phyloP scores from a whole-genome alignment of 75 land plant genomes.

The Isoetes taiwanensis region DNA sequence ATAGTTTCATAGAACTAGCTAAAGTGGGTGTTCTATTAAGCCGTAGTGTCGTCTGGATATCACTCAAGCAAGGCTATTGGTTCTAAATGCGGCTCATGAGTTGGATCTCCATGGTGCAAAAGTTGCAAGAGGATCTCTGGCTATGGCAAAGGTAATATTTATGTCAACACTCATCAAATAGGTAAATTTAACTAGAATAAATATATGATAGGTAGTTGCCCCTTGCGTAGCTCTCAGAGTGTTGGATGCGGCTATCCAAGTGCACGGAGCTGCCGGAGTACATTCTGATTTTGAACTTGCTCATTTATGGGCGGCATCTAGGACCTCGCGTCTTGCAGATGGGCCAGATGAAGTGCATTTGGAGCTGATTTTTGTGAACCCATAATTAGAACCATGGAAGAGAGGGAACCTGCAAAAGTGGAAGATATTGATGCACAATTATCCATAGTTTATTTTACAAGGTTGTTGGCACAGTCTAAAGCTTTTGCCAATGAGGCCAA shows the following conservation, averaged over 20 bases:
- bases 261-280: constrained; percentile 87
- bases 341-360: constrained; percentile 99
- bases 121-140: constrained; percentile 70
- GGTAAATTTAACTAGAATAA: no score
- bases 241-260: constrained; percentile 89
- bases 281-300: constrained; percentile 69
- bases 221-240: constrained; percentile 84
- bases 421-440: no score
- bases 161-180: no score
- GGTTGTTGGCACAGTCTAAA: no score
- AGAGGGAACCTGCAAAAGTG: no score
- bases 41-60: constrained; percentile 89
- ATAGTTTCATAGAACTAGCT: no score
- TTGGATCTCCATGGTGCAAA: constrained; percentile 75
- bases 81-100: constrained; percentile 86
- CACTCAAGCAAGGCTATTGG: constrained; percentile 69
- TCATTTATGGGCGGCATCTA: constrained; percentile 84
- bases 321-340: constrained; percentile 88
- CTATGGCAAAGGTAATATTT: constrained; percentile 99
- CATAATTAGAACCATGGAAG: no score
- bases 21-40: no score
- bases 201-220: constrained; percentile 93
- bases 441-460: no score
- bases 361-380: no score
- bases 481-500: no score